A percentile compares a stretch with the other conserved stretches of the same genome.
These are phyloP conservation scores for Deinandra increscens DNA, from an alignment of 129 eudicot species.

Conservation along the genomic window DNA sequence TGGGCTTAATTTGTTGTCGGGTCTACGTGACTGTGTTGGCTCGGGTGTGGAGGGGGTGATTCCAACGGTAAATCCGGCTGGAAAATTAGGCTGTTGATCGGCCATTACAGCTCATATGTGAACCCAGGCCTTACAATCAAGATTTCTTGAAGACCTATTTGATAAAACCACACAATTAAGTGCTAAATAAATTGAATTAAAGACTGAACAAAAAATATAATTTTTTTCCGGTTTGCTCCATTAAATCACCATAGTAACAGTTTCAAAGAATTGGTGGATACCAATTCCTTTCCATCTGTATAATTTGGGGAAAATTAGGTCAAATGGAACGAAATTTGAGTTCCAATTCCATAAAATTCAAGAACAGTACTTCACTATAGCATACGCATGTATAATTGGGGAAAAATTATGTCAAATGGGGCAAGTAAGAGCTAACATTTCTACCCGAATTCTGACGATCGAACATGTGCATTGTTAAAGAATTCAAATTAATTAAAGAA, in stretches of 20 bases:
- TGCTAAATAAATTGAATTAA: background rate
- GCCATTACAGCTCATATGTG: constrained; percentile 49
- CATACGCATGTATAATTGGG: background rate
- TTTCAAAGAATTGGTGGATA: background rate
- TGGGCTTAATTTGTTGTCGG: constrained; percentile 37
- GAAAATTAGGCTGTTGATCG: constrained; percentile 39
- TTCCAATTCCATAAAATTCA: too few species aligned
- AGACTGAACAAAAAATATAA: background rate
- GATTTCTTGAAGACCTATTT: constrained; percentile 24
- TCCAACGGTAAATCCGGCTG: constrained; percentile 51
- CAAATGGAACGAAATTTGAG: too few species aligned
- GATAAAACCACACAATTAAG: background rate
- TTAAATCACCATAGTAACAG: background rate
- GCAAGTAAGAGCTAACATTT: constrained; percentile 12
- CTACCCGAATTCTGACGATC: constrained; percentile 20
- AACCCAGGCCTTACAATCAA: constrained; percentile 12
- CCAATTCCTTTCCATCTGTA: too few species aligned
- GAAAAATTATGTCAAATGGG: constrained; percentile 6
- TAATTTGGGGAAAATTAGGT: too few species aligned
- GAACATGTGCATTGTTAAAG: constrained; percentile 17
- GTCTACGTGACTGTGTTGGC: constrained; percentile 33
- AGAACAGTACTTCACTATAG: background rate
- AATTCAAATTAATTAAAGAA: constrained; percentile 8
- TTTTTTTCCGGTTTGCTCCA: too few species aligned
- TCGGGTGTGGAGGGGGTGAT: constrained; percentile 42